Base-by-base conservation (phyloP, 2,329 filamentous ascomycete species). In the Phialophora tarda region DNA sequence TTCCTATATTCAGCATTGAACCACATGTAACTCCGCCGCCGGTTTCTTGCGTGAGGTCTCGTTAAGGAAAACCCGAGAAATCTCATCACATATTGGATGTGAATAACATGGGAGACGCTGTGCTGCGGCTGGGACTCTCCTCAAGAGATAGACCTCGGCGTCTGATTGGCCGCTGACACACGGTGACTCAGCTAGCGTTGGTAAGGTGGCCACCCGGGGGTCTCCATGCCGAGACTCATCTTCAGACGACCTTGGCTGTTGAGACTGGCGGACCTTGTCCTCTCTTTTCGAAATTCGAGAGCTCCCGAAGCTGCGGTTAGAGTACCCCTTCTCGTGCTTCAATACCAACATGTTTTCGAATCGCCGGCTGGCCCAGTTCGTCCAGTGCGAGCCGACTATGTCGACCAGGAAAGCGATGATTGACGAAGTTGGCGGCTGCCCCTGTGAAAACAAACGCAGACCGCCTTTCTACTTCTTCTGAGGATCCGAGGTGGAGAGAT, bases 141-240 rank as follows among this genome's bases (percentile, higher is more conserved):
- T 44, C n/a, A n/a, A 59, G 44, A 11, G 23, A 41, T 59, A 11
- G n/a, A 59, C 12, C 5, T 47, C 41, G 23, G 23, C 14, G 26
- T 55, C 24, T 55, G 6, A 59, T 61, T 61, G 59, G 47, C 30
- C 32, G 59, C 59, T 61, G 59, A 61, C 59, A 61, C 59, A 61
- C 26, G 59, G 17, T 61, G 59, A 61, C 44, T 61, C 28, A 61
- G 47, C 59, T 61, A 61, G 59, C 26, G 47, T 47, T 56, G 17
- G 48, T 7, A 24, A 23, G 23, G 48, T 21, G 47, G 17, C n/a
- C 17, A 50, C 4, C 17, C 2, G 10, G 17, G 17, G 28, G 30
- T 8, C 30, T 10, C 7, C 8, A 10, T 30, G 8, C 30, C 30
- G 30, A 30, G 7, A 30, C 30, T 30, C 30, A 30, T 30, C 1